Evolutionary conservation across 2,329 filamentous ascomycete genomes (phyloP), one percentile per base, ranked within the genome.

Genomic region (Hymenoscyphus fructigenus): DNA sequence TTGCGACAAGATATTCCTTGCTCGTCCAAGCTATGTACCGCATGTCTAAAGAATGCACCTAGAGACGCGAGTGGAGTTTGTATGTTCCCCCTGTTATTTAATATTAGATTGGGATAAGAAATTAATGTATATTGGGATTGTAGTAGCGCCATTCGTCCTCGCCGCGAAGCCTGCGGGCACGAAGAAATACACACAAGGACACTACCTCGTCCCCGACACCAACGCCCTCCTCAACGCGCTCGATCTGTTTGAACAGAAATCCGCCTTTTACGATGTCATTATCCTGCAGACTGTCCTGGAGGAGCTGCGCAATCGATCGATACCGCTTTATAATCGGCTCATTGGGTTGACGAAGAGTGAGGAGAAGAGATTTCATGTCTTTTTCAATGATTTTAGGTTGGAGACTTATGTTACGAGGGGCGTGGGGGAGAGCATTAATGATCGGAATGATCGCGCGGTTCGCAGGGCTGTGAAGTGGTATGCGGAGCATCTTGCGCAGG

Each of bases 291-390:
- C 94, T 1, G 95, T 99, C 5, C 86, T 99, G 15, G 95, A 99
- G 78, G 95, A 99, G 80, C 85, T 99, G 66, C 91, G 93, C 75
- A 97, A 97, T 77, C 88, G 93, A 71, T 98, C 94, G 14, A 79
- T 98, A 67, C 95, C 95, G 53, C 86, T 99, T 44, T 99, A 98
- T 81, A 97, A 97, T 77, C 91, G 95, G 47, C 82, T 99, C 59
- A 87, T 98, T 70, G 88, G 91, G 26, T 82, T 99, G 68, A 96
- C 93, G 47, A 96, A 94, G 79, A 97, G 94, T 74, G 93, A 97
- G 73, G 93, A 96, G 70, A 99, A 99, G 82, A 88, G 94, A 62
- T 98, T 97, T 76, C 97, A 98, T 75, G 92, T 99, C 61, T 99
- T 99, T 77, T 98, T 98, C 85, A 99, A 99, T 77, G 95, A 99